A percentile compares a stretch with the other conserved stretches of the same genome.
Conservation (phyloP, 176 grass and related monocot genomes). For the Oropetium thomaeum region DNA sequence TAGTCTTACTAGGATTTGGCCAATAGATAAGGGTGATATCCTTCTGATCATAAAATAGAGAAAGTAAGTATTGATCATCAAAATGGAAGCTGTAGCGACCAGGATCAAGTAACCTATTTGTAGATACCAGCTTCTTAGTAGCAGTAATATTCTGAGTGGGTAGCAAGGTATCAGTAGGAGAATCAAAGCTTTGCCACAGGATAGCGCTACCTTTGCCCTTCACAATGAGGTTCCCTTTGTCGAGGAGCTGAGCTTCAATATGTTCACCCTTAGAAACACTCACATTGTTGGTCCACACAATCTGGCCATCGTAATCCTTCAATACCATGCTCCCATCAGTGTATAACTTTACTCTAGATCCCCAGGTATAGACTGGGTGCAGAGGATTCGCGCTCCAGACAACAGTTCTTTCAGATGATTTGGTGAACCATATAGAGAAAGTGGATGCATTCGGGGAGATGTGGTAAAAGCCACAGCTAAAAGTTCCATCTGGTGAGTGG, state of each 20-base stretch:
- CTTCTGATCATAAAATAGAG: conserved; percentile 39
- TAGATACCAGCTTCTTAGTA: conserved; percentile 27
- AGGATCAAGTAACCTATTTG: conserved; percentile 35
- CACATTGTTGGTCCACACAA: conserved; percentile 33
- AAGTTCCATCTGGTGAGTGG: conserved; percentile 19
- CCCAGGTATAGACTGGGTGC: conserved; percentile 33
- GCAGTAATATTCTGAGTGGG: conserved; percentile 36
- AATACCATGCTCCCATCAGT: conserved; percentile 28
- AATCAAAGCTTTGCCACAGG: conserved; percentile 49
- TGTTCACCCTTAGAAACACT: neutral
- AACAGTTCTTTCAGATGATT: neutral
- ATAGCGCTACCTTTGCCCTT: conserved; percentile 5
- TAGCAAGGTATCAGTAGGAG: conserved; percentile 45
- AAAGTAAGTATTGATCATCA: conserved; percentile 44
- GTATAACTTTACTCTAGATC: conserved; percentile 30
- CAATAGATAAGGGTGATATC: conserved; percentile 47
- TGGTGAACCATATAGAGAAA: conserved; percentile 44
- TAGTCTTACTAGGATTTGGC: conserved; percentile 22
- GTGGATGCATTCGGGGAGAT: conserved; percentile 28
- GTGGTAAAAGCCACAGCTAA: conserved; percentile 37
- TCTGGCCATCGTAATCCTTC: conserved; percentile 25
- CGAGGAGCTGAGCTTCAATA: conserved; percentile 15
- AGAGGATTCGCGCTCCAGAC: conserved; percentile 32
- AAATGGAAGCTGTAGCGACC: conserved; percentile 45
- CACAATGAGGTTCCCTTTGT: conserved; percentile 34